These are phyloP conservation scores for Luffa acutangula DNA, from an alignment of 306 rosid genomes.

Conservation along the genomic window DNA sequence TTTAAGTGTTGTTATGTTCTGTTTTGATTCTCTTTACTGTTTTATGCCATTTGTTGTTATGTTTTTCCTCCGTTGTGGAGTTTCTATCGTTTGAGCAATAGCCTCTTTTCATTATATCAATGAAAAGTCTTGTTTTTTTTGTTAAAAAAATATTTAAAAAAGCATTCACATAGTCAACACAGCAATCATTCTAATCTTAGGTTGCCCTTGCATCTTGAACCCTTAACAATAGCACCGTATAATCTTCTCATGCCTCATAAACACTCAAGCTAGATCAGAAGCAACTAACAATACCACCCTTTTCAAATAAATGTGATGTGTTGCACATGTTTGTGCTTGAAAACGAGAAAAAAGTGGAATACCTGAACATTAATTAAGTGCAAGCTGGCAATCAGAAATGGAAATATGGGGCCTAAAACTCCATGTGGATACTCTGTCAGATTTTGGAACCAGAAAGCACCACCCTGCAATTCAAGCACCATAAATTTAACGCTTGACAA, in stretches of 20 bases:
- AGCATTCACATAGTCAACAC: not conserved
- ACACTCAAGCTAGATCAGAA: not conserved
- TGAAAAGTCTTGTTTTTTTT: too few species aligned
- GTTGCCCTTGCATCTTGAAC: not conserved
- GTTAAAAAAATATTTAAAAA: too few species aligned
- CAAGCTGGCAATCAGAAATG: slow-evolving; percentile 60
- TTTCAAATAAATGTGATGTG: not conserved
- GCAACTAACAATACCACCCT: not conserved
- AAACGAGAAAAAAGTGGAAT: slow-evolving; percentile 14
- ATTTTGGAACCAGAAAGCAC: slow-evolving; percentile 84
- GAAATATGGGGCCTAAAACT: slow-evolving; percentile 62
- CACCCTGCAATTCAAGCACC: slow-evolving; percentile 54
- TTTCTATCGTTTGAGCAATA: too few species aligned
- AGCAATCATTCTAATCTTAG: not conserved
- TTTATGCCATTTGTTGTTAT: too few species aligned
- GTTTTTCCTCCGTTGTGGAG: too few species aligned
- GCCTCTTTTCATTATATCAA: too few species aligned
- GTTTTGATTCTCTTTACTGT: too few species aligned
- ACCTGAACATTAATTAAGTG: slow-evolving; percentile 72
- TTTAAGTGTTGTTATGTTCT: too few species aligned
- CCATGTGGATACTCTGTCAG: slow-evolving; percentile 67
- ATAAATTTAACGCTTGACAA: slow-evolving; percentile 5
- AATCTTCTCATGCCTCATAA: not conserved
- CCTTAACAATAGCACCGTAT: not conserved
- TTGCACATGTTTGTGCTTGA: not conserved